A percentile compares a stretch with the other conserved stretches of the same genome.
phyloP scores from a whole-genome alignment of 495 filamentous ascomycete genomes.

The Aspergillus taichungensis region DNA sequence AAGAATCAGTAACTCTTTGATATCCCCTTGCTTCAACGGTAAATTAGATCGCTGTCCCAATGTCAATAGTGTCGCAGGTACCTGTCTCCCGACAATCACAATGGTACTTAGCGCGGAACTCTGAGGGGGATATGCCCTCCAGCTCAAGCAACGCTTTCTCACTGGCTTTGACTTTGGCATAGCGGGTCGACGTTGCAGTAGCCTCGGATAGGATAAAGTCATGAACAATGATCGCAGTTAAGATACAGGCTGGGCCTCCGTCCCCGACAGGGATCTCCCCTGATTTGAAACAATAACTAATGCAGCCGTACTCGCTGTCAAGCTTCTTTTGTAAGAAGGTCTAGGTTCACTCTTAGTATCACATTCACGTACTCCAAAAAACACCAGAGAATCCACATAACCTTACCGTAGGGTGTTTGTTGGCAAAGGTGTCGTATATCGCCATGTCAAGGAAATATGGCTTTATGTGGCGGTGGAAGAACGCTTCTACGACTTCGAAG shows the following conservation, averaged over 20 bases:
- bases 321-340: slow-evolving; percentile 47
- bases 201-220: slow-evolving; percentile 54
- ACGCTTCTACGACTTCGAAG: slow-evolving; percentile 60
- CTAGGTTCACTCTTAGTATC: slow-evolving; percentile 15
- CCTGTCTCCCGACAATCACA: slow-evolving; percentile 49
- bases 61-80: slow-evolving; percentile 9
- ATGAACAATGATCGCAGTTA: slow-evolving; percentile 75
- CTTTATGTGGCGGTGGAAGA: slow-evolving; percentile 64
- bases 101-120: slow-evolving; percentile 51
- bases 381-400: slow-evolving; percentile 5
- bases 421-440: slow-evolving; percentile 82
- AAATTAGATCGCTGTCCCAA: slow-evolving; percentile 29
- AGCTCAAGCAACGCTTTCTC: slow-evolving; percentile 54
- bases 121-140: slow-evolving; percentile 43
- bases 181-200: slow-evolving; percentile 50
- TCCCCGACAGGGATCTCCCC: slow-evolving; percentile 37
- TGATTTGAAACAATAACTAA: slow-evolving; percentile 45
- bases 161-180: slow-evolving; percentile 67
- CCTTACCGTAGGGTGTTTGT: slow-evolving; percentile 67
- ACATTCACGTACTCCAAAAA: slow-evolving; percentile 24
- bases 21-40: not conserved
- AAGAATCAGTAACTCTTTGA: not conserved
- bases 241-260: slow-evolving; percentile 38
- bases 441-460: slow-evolving; percentile 83
- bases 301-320: slow-evolving; percentile 42